Evolutionary conservation across 2,329 filamentous ascomycete genomes (phyloP).

Genomic region (Trichoderma citrinoviride): DNA sequence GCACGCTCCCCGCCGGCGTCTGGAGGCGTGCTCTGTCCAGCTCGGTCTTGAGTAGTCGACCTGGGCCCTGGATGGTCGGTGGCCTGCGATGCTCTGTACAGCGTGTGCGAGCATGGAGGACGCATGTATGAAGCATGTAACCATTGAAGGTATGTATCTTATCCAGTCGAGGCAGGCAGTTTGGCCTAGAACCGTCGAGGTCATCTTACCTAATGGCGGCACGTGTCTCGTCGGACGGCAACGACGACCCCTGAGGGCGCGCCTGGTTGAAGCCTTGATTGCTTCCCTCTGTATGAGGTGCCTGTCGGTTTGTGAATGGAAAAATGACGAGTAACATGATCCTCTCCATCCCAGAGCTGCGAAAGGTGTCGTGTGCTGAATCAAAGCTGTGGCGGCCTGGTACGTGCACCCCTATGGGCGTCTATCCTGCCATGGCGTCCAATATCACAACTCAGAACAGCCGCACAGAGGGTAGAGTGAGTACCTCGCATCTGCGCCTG

Average conservation of each 20-base stretch:
- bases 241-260: no score
- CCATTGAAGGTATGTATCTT: conserved; percentile 9
- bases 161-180: no score
- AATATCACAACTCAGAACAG: no score
- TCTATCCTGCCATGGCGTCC: background rate
- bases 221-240: background rate
- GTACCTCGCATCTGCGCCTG: background rate
- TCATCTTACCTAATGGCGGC: background rate
- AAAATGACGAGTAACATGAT: no score
- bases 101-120: background rate
- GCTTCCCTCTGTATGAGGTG: no score
- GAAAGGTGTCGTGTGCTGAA: no score
- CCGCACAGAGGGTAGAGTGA: background rate
- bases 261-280: no score
- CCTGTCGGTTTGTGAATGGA: no score
- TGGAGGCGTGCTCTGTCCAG: background rate
- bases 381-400: background rate
- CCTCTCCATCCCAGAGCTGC: no score
- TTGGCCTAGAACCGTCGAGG: no score
- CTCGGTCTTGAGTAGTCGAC: background rate
- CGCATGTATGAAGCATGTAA: background rate
- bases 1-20: background rate
- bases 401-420: background rate
- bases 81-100: background rate
- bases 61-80: background rate